Evolutionary conservation across 2,329 filamentous ascomycete species (phyloP), one percentile per base, ranked within the genome.

Genomic region (Colletotrichum sp.): DNA sequence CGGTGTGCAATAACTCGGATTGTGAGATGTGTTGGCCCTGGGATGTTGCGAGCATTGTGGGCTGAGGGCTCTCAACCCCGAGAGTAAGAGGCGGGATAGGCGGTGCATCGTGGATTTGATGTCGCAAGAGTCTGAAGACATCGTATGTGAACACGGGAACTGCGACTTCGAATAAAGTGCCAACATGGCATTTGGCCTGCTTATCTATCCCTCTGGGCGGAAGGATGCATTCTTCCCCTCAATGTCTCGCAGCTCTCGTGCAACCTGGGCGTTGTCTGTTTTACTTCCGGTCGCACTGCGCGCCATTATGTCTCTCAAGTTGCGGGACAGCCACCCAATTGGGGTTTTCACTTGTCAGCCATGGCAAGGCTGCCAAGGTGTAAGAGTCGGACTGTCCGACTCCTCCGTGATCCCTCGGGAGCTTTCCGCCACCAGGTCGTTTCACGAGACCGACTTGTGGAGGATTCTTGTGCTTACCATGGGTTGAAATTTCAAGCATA

Each of bases 1-100:
- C 0, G n/a, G 0, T 13, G 10, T 21, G 0, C 10, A n/a, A 13
- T 52, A 7, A 24, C 43, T 52, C 12, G 43, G 1, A 21, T 13
- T 52, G n/a, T 13, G 21, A 7, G 43, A 21, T 7, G 43, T 0
- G 1, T 52, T 52, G 26, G 5, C n/a, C 21, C 59, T 32, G 3
- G 30, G 59, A 21, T 61, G 15, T 2, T 1, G 59, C 12, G 59
- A 2, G 26, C 59, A 61, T 32, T 61, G 59, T 1, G 59, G 59
- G 30, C 2, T 63, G 18, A 63, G 18, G 59, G 59, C 59, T 63
- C 59, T 30, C 8, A 63, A 5, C 2, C 59, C 59, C 4, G 30
- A 30, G 4, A 63, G 30, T 0, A 34, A 2, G 0, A 63, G 59
- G n/a, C 30, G 59, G 2, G 59, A 36, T 0, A 63, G 7, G 59